Conservation (phyloP, 805 yeast genomes). For the Starmerella davenportii region DNA sequence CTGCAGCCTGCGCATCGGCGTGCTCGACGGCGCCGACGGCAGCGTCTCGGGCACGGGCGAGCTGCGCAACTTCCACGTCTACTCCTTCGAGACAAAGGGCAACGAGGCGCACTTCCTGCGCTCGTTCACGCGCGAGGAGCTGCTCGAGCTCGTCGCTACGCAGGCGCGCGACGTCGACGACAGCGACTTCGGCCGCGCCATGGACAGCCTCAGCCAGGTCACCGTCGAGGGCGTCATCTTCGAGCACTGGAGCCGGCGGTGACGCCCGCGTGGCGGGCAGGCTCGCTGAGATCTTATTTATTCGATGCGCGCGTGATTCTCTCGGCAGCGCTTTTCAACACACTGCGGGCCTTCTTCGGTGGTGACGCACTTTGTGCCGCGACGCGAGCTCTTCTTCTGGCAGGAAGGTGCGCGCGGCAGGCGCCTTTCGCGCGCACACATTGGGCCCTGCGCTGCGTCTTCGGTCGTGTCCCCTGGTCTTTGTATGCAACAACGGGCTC, state of each 20-base stretch:
- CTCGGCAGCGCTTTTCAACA: too few relatives aligned
- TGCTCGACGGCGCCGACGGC: conserved; percentile 2
- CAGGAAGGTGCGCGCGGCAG: too few relatives aligned
- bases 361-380: too few relatives aligned
- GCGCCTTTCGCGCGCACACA: too few relatives aligned
- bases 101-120: background rate
- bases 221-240: background rate
- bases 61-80: conserved; percentile 8
- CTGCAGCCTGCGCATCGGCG: conserved; percentile 12
- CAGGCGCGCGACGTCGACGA: background rate
- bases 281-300: too few relatives aligned
- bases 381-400: too few relatives aligned
- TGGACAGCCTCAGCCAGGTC: background rate
- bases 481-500: too few relatives aligned
- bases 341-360: too few relatives aligned
- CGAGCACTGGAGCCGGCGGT: background rate
- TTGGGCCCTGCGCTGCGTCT: too few relatives aligned
- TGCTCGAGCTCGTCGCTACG: conserved; percentile 3
- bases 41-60: conserved; percentile 14
- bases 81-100: conserved; percentile 2
- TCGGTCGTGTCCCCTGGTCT: too few relatives aligned
- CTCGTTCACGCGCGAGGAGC: conserved; percentile 1
- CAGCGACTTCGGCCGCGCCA: background rate
- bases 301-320: too few relatives aligned
- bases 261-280: too few relatives aligned